Evolutionary conservation across 2,329 filamentous ascomycete species (phyloP).

Genomic region (Fusarium napiforme): DNA sequence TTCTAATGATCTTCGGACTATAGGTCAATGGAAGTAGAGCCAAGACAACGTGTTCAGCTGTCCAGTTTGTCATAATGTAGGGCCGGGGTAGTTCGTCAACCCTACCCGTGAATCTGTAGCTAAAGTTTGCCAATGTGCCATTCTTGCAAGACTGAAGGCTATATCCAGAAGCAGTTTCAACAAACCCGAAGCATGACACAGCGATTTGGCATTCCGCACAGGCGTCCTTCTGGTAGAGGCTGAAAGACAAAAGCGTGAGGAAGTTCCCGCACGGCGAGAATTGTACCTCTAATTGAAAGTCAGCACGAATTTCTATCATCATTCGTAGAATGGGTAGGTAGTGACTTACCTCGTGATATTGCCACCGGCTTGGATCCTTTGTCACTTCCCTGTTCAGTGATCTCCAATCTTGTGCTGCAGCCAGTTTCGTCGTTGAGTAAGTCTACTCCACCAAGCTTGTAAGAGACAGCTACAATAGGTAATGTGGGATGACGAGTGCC

Average conservation of each 20-base stretch:
- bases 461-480: background rate
- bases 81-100: background rate
- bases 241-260: background rate
- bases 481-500: background rate
- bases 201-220: background rate
- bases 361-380: background rate
- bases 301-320: background rate
- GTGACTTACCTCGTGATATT: background rate
- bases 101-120: background rate
- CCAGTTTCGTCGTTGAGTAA: background rate
- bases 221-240: background rate
- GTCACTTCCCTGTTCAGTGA: background rate
- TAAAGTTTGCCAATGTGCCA: background rate
- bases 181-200: background rate
- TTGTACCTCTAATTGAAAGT: background rate
- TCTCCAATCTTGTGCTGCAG: background rate
- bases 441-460: background rate
- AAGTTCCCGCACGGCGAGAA: background rate
- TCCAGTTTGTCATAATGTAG: background rate
- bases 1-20: background rate
- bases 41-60: background rate
- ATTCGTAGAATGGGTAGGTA: rapidly evolving
- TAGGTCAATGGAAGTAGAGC: background rate
- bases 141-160: background rate
- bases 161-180: background rate